Conservation (phyloP, 495 filamentous ascomycete genomes). For the Rhypophila decipiens region DNA sequence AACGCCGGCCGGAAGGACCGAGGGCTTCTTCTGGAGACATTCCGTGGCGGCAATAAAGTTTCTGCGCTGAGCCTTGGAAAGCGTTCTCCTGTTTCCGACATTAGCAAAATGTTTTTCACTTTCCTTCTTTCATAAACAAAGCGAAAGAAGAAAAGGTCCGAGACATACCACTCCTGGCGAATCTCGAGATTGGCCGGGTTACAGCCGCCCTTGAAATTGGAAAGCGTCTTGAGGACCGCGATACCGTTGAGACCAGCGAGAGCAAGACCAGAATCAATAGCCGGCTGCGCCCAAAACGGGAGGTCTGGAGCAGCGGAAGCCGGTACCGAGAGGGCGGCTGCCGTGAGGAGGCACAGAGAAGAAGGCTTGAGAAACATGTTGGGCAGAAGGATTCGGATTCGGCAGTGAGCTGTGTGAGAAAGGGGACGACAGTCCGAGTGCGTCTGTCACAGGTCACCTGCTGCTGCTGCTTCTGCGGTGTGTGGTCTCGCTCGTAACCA, state of each 20-base stretch:
- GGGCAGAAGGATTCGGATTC: background rate
- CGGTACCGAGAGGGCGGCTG: constrained; percentile 1
- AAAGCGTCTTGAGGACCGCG: constrained; percentile 11
- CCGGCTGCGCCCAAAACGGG: constrained; percentile 12
- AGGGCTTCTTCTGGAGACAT: constrained; percentile 53
- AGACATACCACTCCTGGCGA: constrained; percentile 20
- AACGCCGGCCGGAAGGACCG: constrained; percentile 27
- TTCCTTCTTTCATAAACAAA: background rate
- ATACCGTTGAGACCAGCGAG: constrained; percentile 16
- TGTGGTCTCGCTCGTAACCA: too few species aligned
- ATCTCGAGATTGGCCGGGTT: constrained; percentile 18
- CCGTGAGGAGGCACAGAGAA: background rate
- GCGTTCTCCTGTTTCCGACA: constrained; percentile 38
- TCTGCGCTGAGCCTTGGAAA: constrained; percentile 44
- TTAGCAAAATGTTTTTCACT: background rate
- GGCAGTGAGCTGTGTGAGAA: background rate
- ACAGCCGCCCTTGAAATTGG: constrained; percentile 12
- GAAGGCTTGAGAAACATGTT: background rate
- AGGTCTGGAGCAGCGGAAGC: constrained; percentile 6
- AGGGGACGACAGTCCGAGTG: background rate
- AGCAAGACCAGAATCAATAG: constrained; percentile 19
- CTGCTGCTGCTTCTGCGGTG: background rate
- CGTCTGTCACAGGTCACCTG: background rate
- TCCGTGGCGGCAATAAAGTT: constrained; percentile 59
- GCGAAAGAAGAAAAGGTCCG: background rate